A percentile compares a stretch with the other conserved stretches of the same genome.
These are phyloP conservation scores for Fraxinus paxiana DNA, from an alignment of 305 asterid species.

Conservation along the genomic window DNA sequence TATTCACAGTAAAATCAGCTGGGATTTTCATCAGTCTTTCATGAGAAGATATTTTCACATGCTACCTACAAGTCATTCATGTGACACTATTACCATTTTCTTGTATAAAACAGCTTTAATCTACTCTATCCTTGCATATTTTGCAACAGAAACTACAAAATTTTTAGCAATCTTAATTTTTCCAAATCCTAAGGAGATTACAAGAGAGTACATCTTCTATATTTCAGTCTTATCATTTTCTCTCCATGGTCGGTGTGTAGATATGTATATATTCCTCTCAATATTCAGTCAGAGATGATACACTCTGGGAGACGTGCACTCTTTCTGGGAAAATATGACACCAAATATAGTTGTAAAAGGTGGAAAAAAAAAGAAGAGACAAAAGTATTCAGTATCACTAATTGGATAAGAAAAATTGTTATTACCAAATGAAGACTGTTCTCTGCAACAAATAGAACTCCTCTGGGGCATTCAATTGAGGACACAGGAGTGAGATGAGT, in stretches of 20 bases:
- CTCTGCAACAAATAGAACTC: slow-evolving; percentile 90
- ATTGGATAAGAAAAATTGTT: neutral
- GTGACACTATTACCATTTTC: neutral
- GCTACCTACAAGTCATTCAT: neutral
- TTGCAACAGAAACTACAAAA: neutral
- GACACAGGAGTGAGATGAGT: slow-evolving; percentile 95
- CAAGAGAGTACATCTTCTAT: neutral
- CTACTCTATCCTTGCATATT: neutral
- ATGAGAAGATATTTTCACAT: neutral
- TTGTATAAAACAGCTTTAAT: neutral
- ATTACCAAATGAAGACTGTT: slow-evolving; percentile 94
- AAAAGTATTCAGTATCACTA: slow-evolving; percentile 11
- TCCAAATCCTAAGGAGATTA: neutral
- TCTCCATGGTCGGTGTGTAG: neutral
- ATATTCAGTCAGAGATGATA: slow-evolving; percentile 2
- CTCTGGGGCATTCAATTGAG: slow-evolving; percentile 81
- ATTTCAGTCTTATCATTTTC: neutral
- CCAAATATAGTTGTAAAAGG: neutral
- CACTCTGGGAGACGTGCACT: neutral
- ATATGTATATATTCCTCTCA: slow-evolving; percentile 6
- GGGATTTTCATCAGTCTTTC: neutral
- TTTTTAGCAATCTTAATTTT: neutral
- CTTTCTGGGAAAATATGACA: slow-evolving; percentile 2
- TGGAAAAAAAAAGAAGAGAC: neutral
- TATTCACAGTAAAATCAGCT: neutral